These are phyloP conservation scores for Nakaseomyces glabratus DNA, from an alignment of 1,139 yeast genomes.

Conservation along the genomic window DNA sequence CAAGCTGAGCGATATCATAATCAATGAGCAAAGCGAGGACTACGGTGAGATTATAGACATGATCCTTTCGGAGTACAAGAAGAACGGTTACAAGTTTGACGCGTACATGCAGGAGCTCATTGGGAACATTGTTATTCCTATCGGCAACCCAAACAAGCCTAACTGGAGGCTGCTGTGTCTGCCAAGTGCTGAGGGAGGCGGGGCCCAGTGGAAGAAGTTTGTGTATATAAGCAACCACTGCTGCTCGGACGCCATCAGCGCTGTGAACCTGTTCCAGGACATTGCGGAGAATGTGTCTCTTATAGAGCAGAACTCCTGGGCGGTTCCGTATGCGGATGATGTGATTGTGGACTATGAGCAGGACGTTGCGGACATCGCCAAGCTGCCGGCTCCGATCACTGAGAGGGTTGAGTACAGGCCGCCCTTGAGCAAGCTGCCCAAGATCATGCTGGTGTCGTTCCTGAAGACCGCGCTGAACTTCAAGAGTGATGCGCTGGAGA, in stretches of 20 bases:
- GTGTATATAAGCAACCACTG: slow-evolving; percentile 23
- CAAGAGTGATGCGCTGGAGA: slow-evolving; percentile 12
- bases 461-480: slow-evolving; percentile 12
- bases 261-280: slow-evolving; percentile 21
- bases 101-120: slow-evolving; percentile 14
- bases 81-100: slow-evolving; percentile 13
- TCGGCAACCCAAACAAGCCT: slow-evolving; percentile 16
- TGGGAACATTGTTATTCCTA: slow-evolving; percentile 14
- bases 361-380: slow-evolving; percentile 11
- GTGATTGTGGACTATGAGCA: slow-evolving; percentile 13
- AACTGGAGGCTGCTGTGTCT: slow-evolving; percentile 23
- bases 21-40: slow-evolving; percentile 20
- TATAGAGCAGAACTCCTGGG: not conserved
- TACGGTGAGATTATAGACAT: slow-evolving; percentile 10
- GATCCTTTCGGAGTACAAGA: slow-evolving; percentile 12
- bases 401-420: slow-evolving; percentile 20
- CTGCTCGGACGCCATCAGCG: slow-evolving; percentile 21
- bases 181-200: slow-evolving; percentile 9
- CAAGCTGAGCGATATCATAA: slow-evolving; percentile 15
- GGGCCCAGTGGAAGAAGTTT: slow-evolving; percentile 9
- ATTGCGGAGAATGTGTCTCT: slow-evolving; percentile 11
- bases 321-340: slow-evolving; percentile 4
- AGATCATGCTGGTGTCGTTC: slow-evolving; percentile 12
- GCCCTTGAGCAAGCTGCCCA: slow-evolving; percentile 10
- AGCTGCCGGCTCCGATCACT: slow-evolving; percentile 19